Percentiles rank a stretch among this genome's conserved stretches.
Evolutionary conservation across 2,329 filamentous ascomycete genomes (phyloP).

Genomic region (Raffaelea ambrosiae): DNA sequence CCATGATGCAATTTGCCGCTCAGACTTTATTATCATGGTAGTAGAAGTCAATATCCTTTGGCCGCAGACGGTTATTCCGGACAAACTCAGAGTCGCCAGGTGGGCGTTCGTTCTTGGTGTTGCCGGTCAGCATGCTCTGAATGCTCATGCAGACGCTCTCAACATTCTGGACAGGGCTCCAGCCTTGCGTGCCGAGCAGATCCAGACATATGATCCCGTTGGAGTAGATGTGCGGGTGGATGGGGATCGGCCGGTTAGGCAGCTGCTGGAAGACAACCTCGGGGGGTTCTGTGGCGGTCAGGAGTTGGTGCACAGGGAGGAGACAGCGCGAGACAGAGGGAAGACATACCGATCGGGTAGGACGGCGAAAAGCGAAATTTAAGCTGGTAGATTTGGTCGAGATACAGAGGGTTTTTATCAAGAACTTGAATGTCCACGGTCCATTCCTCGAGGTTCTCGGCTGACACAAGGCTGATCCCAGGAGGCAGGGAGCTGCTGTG

Average conservation of each 20-base stretch:
- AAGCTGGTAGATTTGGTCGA: conserved; percentile 69
- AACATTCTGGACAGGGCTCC: conserved; percentile 95
- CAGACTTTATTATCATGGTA: conserved; percentile 84
- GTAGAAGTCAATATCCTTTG: conserved; percentile 84
- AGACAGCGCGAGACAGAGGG: background rate
- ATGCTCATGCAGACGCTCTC: conserved; percentile 96
- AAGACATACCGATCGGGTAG: conserved; percentile 78
- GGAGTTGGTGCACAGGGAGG: background rate
- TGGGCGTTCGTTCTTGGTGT: conserved; percentile 82
- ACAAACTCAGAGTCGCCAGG: conserved; percentile 89
- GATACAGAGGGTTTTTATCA: conserved; percentile 83
- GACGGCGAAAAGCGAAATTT: conserved; percentile 76
- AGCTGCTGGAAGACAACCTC: conserved; percentile 81
- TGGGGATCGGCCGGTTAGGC: conserved; percentile 64
- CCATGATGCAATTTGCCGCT: background rate
- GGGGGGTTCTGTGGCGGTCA: conserved; percentile 60
- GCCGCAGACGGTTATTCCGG: conserved; percentile 65
- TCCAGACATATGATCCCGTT: conserved; percentile 99
- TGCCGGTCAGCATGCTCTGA: conserved; percentile 96
- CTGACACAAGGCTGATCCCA: conserved; percentile 69
- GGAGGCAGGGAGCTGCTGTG: conserved; percentile 46
- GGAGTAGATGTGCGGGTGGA: conserved; percentile 96
- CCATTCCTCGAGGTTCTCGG: conserved; percentile 85
- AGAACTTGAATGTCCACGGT: conserved; percentile 84
- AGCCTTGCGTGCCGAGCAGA: conserved; percentile 76